Conservation (phyloP, 2,329 filamentous ascomycete species). For the Fusarium incarnatum region DNA sequence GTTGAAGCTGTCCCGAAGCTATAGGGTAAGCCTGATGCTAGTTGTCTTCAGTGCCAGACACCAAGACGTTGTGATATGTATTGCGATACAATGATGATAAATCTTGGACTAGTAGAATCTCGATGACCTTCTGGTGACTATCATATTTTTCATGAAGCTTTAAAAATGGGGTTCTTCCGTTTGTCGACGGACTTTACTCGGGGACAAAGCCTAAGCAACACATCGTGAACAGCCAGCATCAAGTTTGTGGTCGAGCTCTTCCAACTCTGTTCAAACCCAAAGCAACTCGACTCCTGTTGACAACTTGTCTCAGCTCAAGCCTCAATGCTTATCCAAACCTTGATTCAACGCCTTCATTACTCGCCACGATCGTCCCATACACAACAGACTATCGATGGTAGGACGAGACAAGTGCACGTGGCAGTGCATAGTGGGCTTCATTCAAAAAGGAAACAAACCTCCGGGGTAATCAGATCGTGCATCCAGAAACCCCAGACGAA, state of each 20-base stretch:
- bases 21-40: not conserved
- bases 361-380: not conserved
- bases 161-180: not conserved
- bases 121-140: not conserved
- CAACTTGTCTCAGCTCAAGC: not conserved
- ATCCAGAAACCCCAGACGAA: not conserved
- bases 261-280: not conserved
- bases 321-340: not conserved
- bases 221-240: not conserved
- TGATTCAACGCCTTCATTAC: not conserved
- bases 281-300: too few relatives aligned
- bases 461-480: not conserved
- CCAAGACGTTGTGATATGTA: not conserved
- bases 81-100: not conserved
- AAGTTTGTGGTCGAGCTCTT: rapidly evolving
- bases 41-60: not conserved
- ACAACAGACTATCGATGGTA: not conserved
- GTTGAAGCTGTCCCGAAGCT: rapidly evolving
- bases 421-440: not conserved
- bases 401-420: constrained; percentile 1
- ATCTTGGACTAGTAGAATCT: not conserved
- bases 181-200: not conserved
- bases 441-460: constrained; percentile 8
- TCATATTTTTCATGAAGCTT: not conserved
- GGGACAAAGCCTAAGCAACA: not conserved